These are phyloP conservation scores for Penicillium janthinellum DNA, from an alignment of 2,329 filamentous ascomycete species.

Conservation along the genomic window DNA sequence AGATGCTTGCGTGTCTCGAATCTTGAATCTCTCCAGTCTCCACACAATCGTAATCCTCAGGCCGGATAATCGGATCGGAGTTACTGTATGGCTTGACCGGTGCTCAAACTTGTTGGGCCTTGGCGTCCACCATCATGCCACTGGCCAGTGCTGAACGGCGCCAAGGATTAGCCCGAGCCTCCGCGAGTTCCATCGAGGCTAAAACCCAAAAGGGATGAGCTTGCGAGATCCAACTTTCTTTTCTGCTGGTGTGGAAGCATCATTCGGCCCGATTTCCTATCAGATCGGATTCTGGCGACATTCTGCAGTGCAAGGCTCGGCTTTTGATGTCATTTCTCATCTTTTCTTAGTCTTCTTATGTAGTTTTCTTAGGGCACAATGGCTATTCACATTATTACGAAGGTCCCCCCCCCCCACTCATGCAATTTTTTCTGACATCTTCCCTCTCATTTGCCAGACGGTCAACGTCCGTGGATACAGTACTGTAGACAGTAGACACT, in stretches of 20 bases:
- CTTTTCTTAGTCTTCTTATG: background rate
- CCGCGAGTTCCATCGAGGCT: slow-evolving; percentile 14
- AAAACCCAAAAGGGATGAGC: slow-evolving; percentile 28
- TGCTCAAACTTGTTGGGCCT: background rate
- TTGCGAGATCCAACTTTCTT: slow-evolving; percentile 27
- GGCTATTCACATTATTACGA: background rate
- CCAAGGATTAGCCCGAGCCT: background rate
- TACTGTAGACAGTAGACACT: too few species aligned
- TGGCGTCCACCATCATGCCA: too few species aligned
- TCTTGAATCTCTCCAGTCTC: too few species aligned
- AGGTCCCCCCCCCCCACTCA: slow-evolving; percentile 4
- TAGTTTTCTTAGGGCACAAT: background rate
- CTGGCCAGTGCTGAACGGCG: background rate
- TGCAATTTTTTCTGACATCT: background rate
- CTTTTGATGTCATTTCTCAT: slow-evolving; percentile 11
- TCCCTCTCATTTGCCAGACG: slow-evolving; percentile 1
- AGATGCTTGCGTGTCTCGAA: background rate
- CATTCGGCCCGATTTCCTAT: slow-evolving; percentile 20
- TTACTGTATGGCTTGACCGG: background rate
- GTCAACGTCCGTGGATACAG: background rate
- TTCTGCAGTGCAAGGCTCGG: slow-evolving; percentile 1
- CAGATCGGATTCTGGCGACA: slow-evolving; percentile 7
- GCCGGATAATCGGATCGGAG: slow-evolving; percentile 3
- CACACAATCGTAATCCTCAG: background rate
- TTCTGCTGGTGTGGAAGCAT: background rate